phyloP scores from a whole-genome alignment of 495 filamentous ascomycete genomes.

The Pseudoneurospora amorphoporcata region DNA sequence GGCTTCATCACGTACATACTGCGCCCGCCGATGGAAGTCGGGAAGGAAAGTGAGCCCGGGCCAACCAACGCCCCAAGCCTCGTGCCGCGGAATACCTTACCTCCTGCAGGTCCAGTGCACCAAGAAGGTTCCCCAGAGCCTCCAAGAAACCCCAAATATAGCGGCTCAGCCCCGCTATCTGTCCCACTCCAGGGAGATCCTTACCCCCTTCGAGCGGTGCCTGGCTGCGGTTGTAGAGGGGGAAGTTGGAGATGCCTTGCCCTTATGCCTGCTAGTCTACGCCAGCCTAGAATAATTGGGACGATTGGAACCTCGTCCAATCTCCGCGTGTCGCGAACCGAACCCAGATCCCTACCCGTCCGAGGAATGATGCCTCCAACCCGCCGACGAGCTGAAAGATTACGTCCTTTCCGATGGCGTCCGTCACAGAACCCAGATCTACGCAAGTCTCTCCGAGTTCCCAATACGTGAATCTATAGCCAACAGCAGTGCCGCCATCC shows the following conservation, averaged over 20 bases:
- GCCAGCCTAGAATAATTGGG: neutral
- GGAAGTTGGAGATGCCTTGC: neutral
- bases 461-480: neutral
- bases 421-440: neutral
- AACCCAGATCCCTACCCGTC: neutral
- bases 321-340: neutral
- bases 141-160: neutral
- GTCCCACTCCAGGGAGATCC: neutral
- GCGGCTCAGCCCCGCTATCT: neutral
- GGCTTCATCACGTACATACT: neutral
- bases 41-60: neutral
- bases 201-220: neutral
- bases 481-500: neutral
- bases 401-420: neutral
- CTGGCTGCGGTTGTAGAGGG: neutral
- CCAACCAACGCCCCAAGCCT: neutral
- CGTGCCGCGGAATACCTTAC: neutral
- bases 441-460: neutral
- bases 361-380: neutral
- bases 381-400: neutral
- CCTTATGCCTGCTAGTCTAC: neutral
- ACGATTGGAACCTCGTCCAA: neutral
- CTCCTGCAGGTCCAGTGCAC: neutral
- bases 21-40: neutral
- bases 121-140: neutral